Evolutionary conservation across 306 rosid genomes (phyloP), one percentile per base, ranked within the genome.

Genomic region (Dryas octopetala): DNA sequence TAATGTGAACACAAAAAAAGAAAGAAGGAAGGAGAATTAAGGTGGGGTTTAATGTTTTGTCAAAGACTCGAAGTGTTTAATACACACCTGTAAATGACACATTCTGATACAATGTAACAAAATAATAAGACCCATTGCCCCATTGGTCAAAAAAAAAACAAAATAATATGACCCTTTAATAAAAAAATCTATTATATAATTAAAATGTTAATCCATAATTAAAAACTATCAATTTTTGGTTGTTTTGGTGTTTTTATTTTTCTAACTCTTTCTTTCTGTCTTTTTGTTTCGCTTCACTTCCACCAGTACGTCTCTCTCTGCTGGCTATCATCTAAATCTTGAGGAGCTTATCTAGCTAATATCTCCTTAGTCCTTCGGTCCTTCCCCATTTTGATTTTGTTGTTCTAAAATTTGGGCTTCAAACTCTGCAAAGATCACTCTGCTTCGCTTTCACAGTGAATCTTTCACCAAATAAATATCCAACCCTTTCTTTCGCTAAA

Each of bases 231-330:
- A 47, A 58, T 51, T 78, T 76, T 70, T 66, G 55, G 62, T 47
- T 26, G 9, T 69, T 19, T 14, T 47, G 2, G 13, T 44, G 6
- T 58, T 63, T 13, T 66, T 62, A 62, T 40, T 41, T 16, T 81
- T 54, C 71, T 67, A 71, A 11, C 65, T 45, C 49, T 8, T 64
- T 66, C 78, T 55, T 59, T 85, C 83, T 82, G 88, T 86, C 87
- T 61, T 68, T 76, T 70, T 71, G 65, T 71, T 71, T 8, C 59
- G 68, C 76, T 53, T 85, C 74, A 51, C 83, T 76, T 76, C 84
- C 77, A 74, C 82, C 75, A 68, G 77, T 84, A 41, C 81, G 9
- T 63, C 80, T 53, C 52, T 28, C 69, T 70, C 78, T 62, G 73
- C 74, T 76, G 75, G n/a, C 74, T 70, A 23, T 68, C 70, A 44